Conservation (phyloP, 345 rosid genomes). For the Euphorbia pulcherrima region DNA sequence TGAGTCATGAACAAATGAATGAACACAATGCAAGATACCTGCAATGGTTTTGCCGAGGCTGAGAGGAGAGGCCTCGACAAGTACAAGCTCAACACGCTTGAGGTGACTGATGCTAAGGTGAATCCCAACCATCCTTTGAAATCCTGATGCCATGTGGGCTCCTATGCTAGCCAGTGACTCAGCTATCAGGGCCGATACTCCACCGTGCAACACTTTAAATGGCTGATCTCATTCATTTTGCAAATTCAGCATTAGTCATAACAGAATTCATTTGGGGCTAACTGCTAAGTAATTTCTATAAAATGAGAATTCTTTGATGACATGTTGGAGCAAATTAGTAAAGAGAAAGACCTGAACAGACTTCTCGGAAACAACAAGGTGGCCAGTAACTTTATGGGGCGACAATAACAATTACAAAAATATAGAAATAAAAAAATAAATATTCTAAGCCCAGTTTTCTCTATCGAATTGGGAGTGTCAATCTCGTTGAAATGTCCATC, state of each 20-base stretch:
- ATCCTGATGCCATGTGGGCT: slow-evolving; percentile 80
- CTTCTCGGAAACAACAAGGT: slow-evolving; percentile 49
- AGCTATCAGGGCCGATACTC: slow-evolving; percentile 84
- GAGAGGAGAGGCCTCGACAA: slow-evolving; percentile 68
- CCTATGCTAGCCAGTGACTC: slow-evolving; percentile 87
- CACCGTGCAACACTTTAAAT: slow-evolving; percentile 92
- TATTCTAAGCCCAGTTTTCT: no score
- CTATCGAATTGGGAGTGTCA: no score
- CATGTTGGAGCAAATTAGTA: not conserved
- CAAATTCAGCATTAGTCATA: no score
- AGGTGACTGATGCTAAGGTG: slow-evolving; percentile 79
- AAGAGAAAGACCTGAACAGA: slow-evolving; percentile 49
- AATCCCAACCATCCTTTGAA: slow-evolving; percentile 73
- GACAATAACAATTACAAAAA: no score
- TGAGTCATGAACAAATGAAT: not conserved
- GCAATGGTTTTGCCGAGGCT: slow-evolving; percentile 64
- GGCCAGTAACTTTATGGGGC: slow-evolving; percentile 54
- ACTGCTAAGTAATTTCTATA: not conserved
- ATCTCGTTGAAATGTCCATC: no score
- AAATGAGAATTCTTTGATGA: not conserved
- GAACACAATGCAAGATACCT: slow-evolving; percentile 30
- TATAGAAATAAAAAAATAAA: no score
- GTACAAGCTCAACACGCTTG: slow-evolving; percentile 59
- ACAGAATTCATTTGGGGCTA: not conserved
- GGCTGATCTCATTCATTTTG: slow-evolving; percentile 45